Evolutionary conservation across 2,329 filamentous ascomycete species (phyloP).

Genomic region (Beauveria bassiana): DNA sequence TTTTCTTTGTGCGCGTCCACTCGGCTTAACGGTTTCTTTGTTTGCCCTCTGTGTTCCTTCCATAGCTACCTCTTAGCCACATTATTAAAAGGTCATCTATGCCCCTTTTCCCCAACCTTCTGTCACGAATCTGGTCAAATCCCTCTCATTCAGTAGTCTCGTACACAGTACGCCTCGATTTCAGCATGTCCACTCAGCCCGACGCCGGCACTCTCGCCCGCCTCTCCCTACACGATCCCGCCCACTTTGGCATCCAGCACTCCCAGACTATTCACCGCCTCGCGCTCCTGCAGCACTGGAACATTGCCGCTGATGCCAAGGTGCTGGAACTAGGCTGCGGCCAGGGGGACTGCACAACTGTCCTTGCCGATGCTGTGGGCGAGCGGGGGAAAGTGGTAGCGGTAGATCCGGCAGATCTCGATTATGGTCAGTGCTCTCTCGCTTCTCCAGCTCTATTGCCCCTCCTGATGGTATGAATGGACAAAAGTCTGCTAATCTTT

Average conservation of each 20-base stretch:
- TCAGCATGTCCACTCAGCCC: conserved; percentile 18
- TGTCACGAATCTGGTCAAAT: background rate
- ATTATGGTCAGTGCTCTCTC: conserved; percentile 29
- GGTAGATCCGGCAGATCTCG: conserved; percentile 38
- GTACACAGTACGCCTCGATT: background rate
- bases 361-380: conserved; percentile 37
- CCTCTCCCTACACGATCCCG: conserved; percentile 12
- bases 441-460: background rate
- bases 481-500: background rate
- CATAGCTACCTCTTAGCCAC: background rate
- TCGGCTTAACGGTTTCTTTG: background rate
- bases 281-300: conserved; percentile 22
- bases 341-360: conserved; percentile 45
- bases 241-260: conserved; percentile 1
- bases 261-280: conserved; percentile 23
- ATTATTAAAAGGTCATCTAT: background rate
- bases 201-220: conserved; percentile 12
- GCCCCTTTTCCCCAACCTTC: background rate
- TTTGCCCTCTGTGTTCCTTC: background rate
- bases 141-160: background rate
- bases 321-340: conserved; percentile 49
- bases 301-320: conserved; percentile 25
- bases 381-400: conserved; percentile 34
- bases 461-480: background rate
- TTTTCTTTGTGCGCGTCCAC: background rate